Evolutionary conservation across 2,329 filamentous ascomycete species (phyloP).

Genomic region (Alternaria sp.): DNA sequence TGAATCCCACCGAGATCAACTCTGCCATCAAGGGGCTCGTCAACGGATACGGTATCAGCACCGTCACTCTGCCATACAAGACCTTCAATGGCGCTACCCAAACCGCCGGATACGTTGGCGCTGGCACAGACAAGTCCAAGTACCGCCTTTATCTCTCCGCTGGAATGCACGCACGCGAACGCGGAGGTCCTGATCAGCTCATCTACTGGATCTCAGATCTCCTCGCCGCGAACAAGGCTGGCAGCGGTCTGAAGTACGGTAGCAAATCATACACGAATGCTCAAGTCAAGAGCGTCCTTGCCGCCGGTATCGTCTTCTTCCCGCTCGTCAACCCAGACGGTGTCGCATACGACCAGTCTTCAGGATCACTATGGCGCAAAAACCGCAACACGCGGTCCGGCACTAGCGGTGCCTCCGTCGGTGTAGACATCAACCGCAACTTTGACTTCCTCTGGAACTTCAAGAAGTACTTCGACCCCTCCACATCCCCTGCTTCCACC

Average conservation of each 20-base stretch:
- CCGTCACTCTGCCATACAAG: constrained; percentile 53
- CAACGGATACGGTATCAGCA: constrained; percentile 49
- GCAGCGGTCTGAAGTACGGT: constrained; percentile 61
- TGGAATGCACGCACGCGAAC: constrained; percentile 65
- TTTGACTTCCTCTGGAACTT: constrained; percentile 66
- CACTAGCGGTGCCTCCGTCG: constrained; percentile 31
- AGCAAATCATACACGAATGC: constrained; percentile 58
- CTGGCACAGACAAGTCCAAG: constrained; percentile 50
- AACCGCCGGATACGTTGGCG: constrained; percentile 55
- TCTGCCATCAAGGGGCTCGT: constrained; percentile 55
- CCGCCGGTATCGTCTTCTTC: constrained; percentile 62
- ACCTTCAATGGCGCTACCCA: constrained; percentile 54
- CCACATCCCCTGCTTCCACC: constrained; percentile 50
- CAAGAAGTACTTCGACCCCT: constrained; percentile 53
- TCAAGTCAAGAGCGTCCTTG: constrained; percentile 60
- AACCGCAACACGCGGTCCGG: constrained; percentile 52
- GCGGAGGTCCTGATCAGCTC: constrained; percentile 63
- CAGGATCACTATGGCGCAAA: constrained; percentile 45
- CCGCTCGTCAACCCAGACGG: constrained; percentile 47
- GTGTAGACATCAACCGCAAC: constrained; percentile 48
- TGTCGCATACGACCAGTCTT: constrained; percentile 44
- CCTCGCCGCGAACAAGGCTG: constrained; percentile 59
- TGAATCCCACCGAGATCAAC: constrained; percentile 56
- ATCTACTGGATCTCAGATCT: constrained; percentile 66
- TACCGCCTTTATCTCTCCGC: constrained; percentile 60